phyloP scores from a whole-genome alignment of 2,329 filamentous ascomycete species.

The Fusarium sarcochroum region DNA sequence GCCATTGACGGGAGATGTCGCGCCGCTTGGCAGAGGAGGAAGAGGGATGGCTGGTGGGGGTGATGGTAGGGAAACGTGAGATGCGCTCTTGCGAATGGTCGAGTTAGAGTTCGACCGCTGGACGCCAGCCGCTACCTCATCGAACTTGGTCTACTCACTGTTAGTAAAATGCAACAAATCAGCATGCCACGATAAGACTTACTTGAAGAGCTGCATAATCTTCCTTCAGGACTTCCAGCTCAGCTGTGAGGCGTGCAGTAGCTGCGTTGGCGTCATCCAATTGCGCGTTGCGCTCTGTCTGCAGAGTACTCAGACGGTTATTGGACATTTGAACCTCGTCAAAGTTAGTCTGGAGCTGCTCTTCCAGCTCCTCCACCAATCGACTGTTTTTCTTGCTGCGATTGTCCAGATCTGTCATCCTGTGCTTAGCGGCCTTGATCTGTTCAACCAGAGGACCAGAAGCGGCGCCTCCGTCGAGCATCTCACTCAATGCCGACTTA shows the following conservation, averaged over 20 bases:
- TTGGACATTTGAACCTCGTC: conserved; percentile 89
- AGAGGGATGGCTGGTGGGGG: conserved; percentile 97
- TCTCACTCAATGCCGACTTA: conserved; percentile 66
- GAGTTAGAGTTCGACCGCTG: conserved; percentile 75
- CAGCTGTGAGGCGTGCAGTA: conserved; percentile 73
- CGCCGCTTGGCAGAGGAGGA: conserved; percentile 82
- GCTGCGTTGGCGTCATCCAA: conserved; percentile 83
- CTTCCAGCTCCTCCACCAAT: conserved; percentile 94
- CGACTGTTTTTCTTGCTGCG: conserved; percentile 92
- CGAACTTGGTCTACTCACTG: conserved; percentile 69
- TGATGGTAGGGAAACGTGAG: conserved; percentile 87
- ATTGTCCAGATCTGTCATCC: conserved; percentile 72
- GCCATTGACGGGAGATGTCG: conserved; percentile 62
- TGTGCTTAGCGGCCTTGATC: conserved; percentile 74
- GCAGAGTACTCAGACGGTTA: conserved; percentile 87
- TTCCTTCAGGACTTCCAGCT: conserved; percentile 76
- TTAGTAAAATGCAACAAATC: conserved; percentile 43
- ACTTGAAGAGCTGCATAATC: conserved; percentile 86
- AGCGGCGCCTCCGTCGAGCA: conserved; percentile 64
- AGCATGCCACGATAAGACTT: conserved; percentile 52
- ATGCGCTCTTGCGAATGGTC: conserved; percentile 86
- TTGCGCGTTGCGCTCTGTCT: conserved; percentile 80
- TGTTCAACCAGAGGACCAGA: conserved; percentile 67
- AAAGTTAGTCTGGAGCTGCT: conserved; percentile 94
- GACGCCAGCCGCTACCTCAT: conserved; percentile 62